These are phyloP conservation scores for Sporothrix phasma DNA, from an alignment of 2,329 filamentous ascomycete genomes.

Conservation along the genomic window DNA sequence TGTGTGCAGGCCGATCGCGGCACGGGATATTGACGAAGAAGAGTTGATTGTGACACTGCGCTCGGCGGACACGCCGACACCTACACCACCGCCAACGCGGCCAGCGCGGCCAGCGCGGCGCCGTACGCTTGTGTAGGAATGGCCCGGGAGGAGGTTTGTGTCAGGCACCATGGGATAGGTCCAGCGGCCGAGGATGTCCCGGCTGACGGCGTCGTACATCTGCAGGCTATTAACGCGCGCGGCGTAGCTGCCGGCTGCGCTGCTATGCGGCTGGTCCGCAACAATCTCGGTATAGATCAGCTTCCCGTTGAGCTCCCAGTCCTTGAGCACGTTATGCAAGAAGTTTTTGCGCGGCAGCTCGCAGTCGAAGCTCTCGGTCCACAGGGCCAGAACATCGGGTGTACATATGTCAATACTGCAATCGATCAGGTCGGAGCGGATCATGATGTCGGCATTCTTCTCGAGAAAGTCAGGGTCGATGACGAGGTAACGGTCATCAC, in stretches of 20 bases:
- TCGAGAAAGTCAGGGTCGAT: conserved; percentile 74
- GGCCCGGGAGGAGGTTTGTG: conserved; percentile 68
- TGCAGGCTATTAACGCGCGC: conserved; percentile 77
- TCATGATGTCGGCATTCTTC: conserved; percentile 54
- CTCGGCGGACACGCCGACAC: conserved; percentile 60
- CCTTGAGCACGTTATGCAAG: conserved; percentile 79
- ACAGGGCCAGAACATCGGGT: conserved; percentile 84
- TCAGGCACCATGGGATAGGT: conserved; percentile 83
- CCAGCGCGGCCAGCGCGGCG: conserved; percentile 27
- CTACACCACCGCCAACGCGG: not conserved
- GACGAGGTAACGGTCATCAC: conserved; percentile 51
- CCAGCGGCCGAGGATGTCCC: conserved; percentile 79
- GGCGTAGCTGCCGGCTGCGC: conserved; percentile 50
- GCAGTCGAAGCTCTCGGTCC: conserved; percentile 92
- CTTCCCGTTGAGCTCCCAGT: conserved; percentile 94
- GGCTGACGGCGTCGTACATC: conserved; percentile 81
- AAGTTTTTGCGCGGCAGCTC: conserved; percentile 66
- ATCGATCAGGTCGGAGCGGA: conserved; percentile 82
- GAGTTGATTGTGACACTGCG: conserved; percentile 63
- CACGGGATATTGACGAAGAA: conserved; percentile 59
- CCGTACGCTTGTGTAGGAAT: conserved; percentile 62
- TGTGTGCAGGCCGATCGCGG: conserved; percentile 67
- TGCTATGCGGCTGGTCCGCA: conserved; percentile 39
- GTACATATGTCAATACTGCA: conserved; percentile 96
- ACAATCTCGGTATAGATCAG: conserved; percentile 89